Conservation (phyloP, 2,329 filamentous ascomycete species). For the Reticulascus tulasneorum region DNA sequence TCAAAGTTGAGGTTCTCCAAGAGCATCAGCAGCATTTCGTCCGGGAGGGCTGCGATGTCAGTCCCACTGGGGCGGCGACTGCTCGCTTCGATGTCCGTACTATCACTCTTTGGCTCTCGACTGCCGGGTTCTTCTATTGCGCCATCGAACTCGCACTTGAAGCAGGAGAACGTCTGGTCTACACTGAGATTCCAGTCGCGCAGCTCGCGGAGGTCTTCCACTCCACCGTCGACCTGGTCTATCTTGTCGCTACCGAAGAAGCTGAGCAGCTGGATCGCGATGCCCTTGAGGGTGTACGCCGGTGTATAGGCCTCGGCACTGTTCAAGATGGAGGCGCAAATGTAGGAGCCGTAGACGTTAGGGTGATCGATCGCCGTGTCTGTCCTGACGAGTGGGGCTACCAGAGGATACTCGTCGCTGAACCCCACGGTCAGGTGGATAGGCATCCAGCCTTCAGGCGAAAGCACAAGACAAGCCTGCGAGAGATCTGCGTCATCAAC, state of each 20-base stretch:
- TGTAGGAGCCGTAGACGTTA: constrained; percentile 38
- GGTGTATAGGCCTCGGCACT: constrained; percentile 39
- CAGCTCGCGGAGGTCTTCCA: constrained; percentile 22
- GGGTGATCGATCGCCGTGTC: constrained; percentile 38
- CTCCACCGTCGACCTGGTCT: constrained; percentile 31
- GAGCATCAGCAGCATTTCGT: constrained; percentile 35
- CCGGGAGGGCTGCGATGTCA: constrained; percentile 23
- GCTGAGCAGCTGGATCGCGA: constrained; percentile 48
- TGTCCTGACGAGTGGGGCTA: constrained; percentile 34
- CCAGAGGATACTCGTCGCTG: constrained; percentile 30
- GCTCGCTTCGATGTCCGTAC: background rate
- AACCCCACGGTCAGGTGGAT: constrained; percentile 41
- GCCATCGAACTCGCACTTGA: constrained; percentile 19
- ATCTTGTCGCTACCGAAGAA: constrained; percentile 45
- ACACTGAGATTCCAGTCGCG: constrained; percentile 4
- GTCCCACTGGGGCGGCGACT: background rate
- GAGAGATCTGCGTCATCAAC: constrained; percentile 31
- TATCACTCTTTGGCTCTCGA: too few species aligned
- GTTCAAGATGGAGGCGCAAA: constrained; percentile 45
- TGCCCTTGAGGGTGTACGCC: constrained; percentile 45
- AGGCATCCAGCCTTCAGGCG: constrained; percentile 29
- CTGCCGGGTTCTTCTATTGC: too few species aligned
- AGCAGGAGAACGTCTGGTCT: constrained; percentile 17
- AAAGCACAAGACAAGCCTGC: constrained; percentile 39
- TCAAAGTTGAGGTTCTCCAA: constrained; percentile 28